Conservation (phyloP, 78 protist species). For the Polysphondylium violaceum region DNA sequence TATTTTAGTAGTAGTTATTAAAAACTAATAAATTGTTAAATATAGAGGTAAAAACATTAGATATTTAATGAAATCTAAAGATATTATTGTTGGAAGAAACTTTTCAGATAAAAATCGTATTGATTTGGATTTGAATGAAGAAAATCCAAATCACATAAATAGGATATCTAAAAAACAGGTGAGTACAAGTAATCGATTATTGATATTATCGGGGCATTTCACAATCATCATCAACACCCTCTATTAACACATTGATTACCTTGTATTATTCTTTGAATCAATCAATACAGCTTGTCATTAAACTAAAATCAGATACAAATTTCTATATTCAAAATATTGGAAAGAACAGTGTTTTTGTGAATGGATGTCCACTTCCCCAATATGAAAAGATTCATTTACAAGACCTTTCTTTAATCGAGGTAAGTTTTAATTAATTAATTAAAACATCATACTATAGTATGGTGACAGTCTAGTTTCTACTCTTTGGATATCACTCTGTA, state of each 20-base stretch:
- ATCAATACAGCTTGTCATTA: conserved; percentile 22
- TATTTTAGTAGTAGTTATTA: not conserved
- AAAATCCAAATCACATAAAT: conserved; percentile 19
- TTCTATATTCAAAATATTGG: conserved; percentile 57
- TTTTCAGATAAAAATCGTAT: conserved; percentile 30
- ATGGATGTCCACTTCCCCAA: conserved; percentile 27
- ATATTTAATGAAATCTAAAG: conserved; percentile 50
- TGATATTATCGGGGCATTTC: not conserved
- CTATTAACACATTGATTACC: not conserved
- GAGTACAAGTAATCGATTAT: not conserved
- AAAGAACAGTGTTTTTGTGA: conserved; percentile 49
- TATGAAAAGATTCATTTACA: conserved; percentile 14
- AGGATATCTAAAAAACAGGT: conserved; percentile 67
- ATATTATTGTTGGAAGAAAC: conserved; percentile 58
- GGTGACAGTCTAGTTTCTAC: not conserved
- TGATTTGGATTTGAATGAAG: conserved; percentile 54
- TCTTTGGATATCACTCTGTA: not conserved
- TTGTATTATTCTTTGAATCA: not conserved
- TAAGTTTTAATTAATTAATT: not conserved
- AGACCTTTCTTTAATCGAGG: conserved; percentile 63
- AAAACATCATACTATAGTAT: not conserved
- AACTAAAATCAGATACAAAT: conserved; percentile 49
- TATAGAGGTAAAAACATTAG: conserved; percentile 58
- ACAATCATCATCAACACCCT: not conserved
- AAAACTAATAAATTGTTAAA: not conserved